Conservation (phyloP, 495 filamentous ascomycete genomes). For the Tricharina praecox region DNA sequence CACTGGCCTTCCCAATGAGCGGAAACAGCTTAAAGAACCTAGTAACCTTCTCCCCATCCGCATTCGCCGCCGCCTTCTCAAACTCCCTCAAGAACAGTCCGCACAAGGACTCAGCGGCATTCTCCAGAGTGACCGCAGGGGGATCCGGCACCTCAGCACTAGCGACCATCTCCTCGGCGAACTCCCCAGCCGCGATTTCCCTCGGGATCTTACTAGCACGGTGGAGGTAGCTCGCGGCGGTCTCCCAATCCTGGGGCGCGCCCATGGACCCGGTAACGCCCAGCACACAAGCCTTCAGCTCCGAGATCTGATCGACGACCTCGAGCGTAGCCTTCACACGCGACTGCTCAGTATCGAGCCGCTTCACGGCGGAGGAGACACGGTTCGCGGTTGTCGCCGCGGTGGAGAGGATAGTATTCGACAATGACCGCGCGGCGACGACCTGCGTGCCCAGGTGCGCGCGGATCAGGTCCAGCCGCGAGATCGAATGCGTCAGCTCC, state of each 20-base stretch:
- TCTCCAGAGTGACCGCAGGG: constrained; percentile 70
- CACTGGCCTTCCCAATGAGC: constrained; percentile 74
- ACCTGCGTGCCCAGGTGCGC: constrained; percentile 76
- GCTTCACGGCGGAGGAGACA: constrained; percentile 68
- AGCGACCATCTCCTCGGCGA: constrained; percentile 83
- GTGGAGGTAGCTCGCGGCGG: constrained; percentile 71
- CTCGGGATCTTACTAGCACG: constrained; percentile 65
- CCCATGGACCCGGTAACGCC: constrained; percentile 96
- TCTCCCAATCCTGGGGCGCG: constrained; percentile 96
- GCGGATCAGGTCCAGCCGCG: constrained; percentile 76
- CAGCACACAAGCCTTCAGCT: constrained; percentile 87
- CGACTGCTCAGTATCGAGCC: constrained; percentile 75
- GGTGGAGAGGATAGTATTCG: constrained; percentile 70
- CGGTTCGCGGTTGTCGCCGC: constrained; percentile 73
- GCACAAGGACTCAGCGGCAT: constrained; percentile 72
- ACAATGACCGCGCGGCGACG: constrained; percentile 65
- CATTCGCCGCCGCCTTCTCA: constrained; percentile 71
- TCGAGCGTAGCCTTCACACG: constrained; percentile 75
- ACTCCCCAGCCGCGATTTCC: constrained; percentile 63
- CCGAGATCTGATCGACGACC: constrained; percentile 88
- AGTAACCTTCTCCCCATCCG: constrained; percentile 72
- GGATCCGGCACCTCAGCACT: constrained; percentile 89
- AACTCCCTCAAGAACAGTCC: constrained; percentile 85
- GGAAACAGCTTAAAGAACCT: constrained; percentile 97
- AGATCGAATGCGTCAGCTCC: constrained; percentile 64